phyloP scores from a whole-genome alignment of 1,139 yeast species.

The Taphrina populina region DNA sequence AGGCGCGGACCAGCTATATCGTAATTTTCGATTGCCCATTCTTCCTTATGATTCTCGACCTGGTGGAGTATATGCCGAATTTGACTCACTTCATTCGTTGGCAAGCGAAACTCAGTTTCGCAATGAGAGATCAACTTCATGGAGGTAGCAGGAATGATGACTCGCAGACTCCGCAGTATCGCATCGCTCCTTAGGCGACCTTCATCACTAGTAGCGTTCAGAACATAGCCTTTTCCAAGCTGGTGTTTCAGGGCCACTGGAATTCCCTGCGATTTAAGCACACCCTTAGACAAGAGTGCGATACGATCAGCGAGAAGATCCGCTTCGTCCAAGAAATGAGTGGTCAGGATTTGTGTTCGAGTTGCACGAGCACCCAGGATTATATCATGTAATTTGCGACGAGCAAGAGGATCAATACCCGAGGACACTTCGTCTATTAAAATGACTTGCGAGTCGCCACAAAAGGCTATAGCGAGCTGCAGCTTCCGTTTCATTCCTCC shows the following conservation, averaged over 20 bases:
- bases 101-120: conserved; percentile 8
- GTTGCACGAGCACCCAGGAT: conserved; percentile 43
- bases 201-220: background rate
- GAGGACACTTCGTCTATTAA: conserved; percentile 48
- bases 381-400: conserved; percentile 48
- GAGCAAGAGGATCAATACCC: conserved; percentile 47
- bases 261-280: conserved; percentile 44
- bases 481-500: conserved; percentile 94
- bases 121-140: conserved; percentile 1
- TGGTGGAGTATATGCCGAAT: conserved; percentile 5
- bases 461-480: conserved; percentile 61
- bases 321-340: conserved; percentile 48
- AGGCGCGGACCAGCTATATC: conserved; percentile 45
- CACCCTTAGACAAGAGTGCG: conserved; percentile 45
- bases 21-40: conserved; percentile 36
- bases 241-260: conserved; percentile 44
- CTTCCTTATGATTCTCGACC: conserved; percentile 4
- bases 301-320: conserved; percentile 46
- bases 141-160: background rate
- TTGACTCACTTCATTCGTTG: background rate
- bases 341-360: conserved; percentile 44
- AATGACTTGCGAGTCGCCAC: conserved; percentile 46
- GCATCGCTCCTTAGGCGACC: background rate
- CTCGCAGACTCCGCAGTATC: background rate
- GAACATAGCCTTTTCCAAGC: conserved; percentile 45